Percentiles rank a stretch among this genome's conserved stretches.
These are phyloP conservation scores for Cercospora sp. DNA, from an alignment of 2,329 filamentous ascomycete genomes.

Conservation along the genomic window DNA sequence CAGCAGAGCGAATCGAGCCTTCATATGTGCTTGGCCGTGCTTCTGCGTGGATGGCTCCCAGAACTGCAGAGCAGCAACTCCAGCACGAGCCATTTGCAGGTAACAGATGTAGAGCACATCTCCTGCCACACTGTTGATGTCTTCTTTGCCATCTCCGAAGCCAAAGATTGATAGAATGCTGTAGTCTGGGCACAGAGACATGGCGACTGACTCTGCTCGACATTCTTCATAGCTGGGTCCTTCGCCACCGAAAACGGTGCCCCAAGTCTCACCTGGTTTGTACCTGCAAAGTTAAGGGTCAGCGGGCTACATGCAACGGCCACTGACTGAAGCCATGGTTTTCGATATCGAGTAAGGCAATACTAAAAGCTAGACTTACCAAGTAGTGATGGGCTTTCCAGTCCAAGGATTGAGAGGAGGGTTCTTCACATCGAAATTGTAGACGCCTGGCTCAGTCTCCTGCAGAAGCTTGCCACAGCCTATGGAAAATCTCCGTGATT, in stretches of 20 bases:
- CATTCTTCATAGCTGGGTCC: slow-evolving; percentile 93
- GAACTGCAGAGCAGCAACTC: slow-evolving; percentile 83
- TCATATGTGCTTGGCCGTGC: slow-evolving; percentile 70
- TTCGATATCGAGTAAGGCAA: neutral
- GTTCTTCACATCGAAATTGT: slow-evolving; percentile 83
- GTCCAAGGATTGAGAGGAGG: slow-evolving; percentile 80
- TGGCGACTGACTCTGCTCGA: slow-evolving; percentile 88
- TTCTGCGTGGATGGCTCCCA: slow-evolving; percentile 86
- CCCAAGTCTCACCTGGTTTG: slow-evolving; percentile 94
- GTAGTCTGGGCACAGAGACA: slow-evolving; percentile 88
- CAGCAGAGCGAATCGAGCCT: slow-evolving; percentile 78
- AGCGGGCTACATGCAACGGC: too few species aligned
- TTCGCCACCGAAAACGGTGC: slow-evolving; percentile 81
- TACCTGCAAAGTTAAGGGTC: slow-evolving; percentile 50
- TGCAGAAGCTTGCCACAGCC: slow-evolving; percentile 92
- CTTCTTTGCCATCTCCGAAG: slow-evolving; percentile 72
- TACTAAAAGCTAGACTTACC: slow-evolving; percentile 42
- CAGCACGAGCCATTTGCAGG: slow-evolving; percentile 91
- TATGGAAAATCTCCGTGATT: slow-evolving; percentile 64
- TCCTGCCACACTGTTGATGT: slow-evolving; percentile 75
- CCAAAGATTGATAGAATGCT: slow-evolving; percentile 87
- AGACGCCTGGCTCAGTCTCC: slow-evolving; percentile 77
- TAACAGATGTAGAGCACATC: slow-evolving; percentile 88
- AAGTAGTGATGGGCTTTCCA: slow-evolving; percentile 74
- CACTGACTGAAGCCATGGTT: too few species aligned